Evolutionary conservation across 2,329 filamentous ascomycete genomes (phyloP).

Genomic region (Neofusicoccum sp.): DNA sequence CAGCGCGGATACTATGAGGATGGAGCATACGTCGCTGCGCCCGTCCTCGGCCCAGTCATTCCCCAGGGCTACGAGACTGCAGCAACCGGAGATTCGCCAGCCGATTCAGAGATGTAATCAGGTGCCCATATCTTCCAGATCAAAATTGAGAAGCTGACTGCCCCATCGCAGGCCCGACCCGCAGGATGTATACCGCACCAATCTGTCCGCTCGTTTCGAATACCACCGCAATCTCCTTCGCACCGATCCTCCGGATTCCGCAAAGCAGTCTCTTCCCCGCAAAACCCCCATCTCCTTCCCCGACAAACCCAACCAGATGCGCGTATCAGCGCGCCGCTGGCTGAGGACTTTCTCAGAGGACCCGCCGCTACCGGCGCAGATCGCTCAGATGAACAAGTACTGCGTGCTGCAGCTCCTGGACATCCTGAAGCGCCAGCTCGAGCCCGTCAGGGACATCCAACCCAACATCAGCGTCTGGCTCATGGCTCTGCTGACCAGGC

Average conservation of each 20-base stretch:
- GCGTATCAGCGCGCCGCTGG: constrained; percentile 27
- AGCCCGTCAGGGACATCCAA: constrained; percentile 58
- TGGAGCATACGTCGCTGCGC: constrained; percentile 71
- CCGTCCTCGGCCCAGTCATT: constrained; percentile 30
- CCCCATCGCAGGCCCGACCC: too few species aligned
- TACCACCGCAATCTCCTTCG: too few species aligned
- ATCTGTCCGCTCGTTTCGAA: too few species aligned
- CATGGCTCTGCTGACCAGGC: constrained; percentile 75
- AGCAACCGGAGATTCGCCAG: neutral
- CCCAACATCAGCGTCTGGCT: constrained; percentile 76
- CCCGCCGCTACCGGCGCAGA: constrained; percentile 48
- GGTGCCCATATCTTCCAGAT: too few species aligned
- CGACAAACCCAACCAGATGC: constrained; percentile 19
- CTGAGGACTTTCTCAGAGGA: constrained; percentile 25
- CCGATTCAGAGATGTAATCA: neutral
- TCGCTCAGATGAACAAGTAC: constrained; percentile 59
- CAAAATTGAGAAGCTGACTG: too few species aligned
- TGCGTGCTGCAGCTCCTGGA: constrained; percentile 66
- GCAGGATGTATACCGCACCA: too few species aligned
- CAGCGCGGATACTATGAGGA: constrained; percentile 69
- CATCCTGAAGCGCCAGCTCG: constrained; percentile 61
- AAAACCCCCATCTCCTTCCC: neutral
- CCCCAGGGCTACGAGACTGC: neutral
- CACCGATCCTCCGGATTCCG: too few species aligned
- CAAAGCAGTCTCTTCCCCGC: too few species aligned